These are phyloP conservation scores for Karstenula rhodostoma DNA, from an alignment of 2,329 filamentous ascomycete species.

Conservation along the genomic window DNA sequence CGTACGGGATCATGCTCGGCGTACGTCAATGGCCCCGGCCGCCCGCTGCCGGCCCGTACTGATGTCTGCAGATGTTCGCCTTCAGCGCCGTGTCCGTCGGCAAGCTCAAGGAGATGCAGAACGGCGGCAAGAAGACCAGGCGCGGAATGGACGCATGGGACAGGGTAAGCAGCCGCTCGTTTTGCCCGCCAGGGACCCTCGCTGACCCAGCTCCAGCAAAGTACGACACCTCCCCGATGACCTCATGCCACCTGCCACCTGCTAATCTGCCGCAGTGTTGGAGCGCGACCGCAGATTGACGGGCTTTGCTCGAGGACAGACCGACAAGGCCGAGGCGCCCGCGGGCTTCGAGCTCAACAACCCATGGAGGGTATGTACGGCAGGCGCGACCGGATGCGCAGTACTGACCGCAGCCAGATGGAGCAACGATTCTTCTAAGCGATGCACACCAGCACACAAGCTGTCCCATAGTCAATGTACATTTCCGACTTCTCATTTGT, in stretches of 20 bases:
- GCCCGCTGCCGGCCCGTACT: not conserved
- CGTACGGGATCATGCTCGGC: conserved; percentile 69
- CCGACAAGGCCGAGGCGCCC: conserved; percentile 65
- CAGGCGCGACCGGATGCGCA: not conserved
- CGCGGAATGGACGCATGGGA: conserved; percentile 71
- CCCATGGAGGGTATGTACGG: conserved; percentile 67
- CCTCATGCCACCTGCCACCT: conserved; percentile 39
- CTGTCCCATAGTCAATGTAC: conserved; percentile 21
- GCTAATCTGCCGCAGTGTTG: conserved; percentile 63
- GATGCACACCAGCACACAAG: conserved; percentile 14
- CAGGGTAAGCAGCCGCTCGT: conserved; percentile 58
- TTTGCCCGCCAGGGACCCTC: conserved; percentile 22
- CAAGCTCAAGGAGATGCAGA: conserved; percentile 66
- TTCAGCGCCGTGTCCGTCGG: conserved; percentile 66
- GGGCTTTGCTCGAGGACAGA: conserved; percentile 67
- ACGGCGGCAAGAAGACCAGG: conserved; percentile 68
- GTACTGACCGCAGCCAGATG: conserved; percentile 44
- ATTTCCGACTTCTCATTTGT: not conserved
- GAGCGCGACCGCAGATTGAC: conserved; percentile 70
- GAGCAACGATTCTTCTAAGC: conserved; percentile 49
- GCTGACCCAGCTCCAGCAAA: conserved; percentile 62
- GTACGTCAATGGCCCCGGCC: conserved; percentile 54
- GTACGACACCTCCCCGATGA: conserved; percentile 53
- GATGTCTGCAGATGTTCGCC: conserved; percentile 64
- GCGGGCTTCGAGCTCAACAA: conserved; percentile 72